phyloP scores from a whole-genome alignment of 73 alveolate species.

The Symbiodinium pilosum region DNA sequence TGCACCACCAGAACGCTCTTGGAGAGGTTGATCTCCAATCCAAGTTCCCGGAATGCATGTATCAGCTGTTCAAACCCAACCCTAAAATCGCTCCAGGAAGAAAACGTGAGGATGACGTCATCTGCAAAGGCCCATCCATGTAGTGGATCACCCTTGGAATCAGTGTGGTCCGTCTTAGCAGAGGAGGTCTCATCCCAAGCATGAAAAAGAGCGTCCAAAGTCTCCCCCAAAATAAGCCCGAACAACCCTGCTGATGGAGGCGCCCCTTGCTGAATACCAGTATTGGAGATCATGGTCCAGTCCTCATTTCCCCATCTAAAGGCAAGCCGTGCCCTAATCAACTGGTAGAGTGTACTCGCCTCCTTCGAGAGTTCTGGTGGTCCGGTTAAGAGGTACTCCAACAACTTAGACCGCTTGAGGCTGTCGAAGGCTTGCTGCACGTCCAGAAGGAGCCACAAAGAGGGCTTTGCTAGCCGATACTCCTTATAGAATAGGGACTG shows the following conservation, averaged over 20 bases:
- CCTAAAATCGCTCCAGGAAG: neutral
- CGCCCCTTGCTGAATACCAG: neutral
- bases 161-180: neutral
- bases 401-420: neutral
- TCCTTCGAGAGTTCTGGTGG: neutral
- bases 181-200: neutral
- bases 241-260: neutral
- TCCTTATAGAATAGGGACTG: neutral
- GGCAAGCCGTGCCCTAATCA: neutral
- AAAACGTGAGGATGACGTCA: neutral
- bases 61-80: no score
- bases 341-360: neutral
- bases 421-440: neutral
- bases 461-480: neutral
- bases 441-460: neutral
- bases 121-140: neutral
- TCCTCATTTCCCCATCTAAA: neutral
- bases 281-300: no score
- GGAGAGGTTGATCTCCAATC: no score
- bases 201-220: neutral
- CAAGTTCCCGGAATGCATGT: no score
- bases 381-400: neutral
- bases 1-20: no score
- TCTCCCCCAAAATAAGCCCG: neutral
- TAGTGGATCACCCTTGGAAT: neutral